A percentile compares a stretch with the other conserved stretches of the same genome.
Conservation (phyloP, 768 basidiomycete species). For the Paxillus involutus region DNA sequence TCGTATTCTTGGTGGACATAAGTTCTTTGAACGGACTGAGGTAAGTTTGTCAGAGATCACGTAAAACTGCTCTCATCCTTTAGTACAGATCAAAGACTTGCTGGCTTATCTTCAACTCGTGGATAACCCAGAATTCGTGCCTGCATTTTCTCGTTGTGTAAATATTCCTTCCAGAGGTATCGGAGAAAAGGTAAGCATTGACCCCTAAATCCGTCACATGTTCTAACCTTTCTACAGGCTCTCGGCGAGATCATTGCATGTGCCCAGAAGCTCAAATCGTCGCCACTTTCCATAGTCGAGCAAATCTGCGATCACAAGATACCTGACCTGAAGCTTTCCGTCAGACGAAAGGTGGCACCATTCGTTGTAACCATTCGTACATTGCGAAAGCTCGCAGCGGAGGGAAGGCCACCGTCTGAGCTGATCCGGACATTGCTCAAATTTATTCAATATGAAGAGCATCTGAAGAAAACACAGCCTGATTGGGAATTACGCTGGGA, state of each 20-base stretch:
- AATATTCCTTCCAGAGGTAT: constrained; percentile 73
- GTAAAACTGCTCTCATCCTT: background rate
- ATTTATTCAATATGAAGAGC: constrained; percentile 61
- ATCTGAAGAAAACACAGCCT: constrained; percentile 68
- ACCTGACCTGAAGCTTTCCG: constrained; percentile 64
- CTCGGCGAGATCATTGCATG: constrained; percentile 54
- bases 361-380: constrained; percentile 60
- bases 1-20: constrained; percentile 74
- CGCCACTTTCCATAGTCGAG: constrained; percentile 61
- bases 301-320: constrained; percentile 59
- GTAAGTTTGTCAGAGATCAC: constrained; percentile 29
- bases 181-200: constrained; percentile 65
- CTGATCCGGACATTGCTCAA: constrained; percentile 60
- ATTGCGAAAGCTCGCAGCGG: constrained; percentile 51
- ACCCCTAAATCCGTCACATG: background rate
- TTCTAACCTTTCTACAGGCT: constrained; percentile 41
- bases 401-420: constrained; percentile 60
- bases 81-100: constrained; percentile 69
- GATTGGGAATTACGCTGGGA: constrained; percentile 81
- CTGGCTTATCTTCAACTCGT: constrained; percentile 81
- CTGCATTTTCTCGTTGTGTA: constrained; percentile 70
- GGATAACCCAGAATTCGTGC: constrained; percentile 66
- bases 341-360: constrained; percentile 58
- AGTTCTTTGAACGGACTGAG: constrained; percentile 85
- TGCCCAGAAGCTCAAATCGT: constrained; percentile 50